Conservation (phyloP, 176 grass and related monocot genomes). For the Triticum monococcum region DNA sequence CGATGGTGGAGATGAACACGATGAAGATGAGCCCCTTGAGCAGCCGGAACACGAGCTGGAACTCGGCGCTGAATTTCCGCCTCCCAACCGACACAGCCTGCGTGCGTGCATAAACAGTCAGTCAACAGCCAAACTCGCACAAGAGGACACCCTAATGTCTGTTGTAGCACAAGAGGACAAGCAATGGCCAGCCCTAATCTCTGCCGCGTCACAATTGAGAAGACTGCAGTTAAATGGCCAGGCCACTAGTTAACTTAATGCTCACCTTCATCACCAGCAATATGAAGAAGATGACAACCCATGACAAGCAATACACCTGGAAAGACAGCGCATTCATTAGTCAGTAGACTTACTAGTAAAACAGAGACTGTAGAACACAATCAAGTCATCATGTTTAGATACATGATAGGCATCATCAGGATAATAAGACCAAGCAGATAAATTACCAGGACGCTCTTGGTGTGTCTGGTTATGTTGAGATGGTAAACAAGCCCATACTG, state of each 20-base stretch:
- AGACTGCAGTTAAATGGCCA: neutral
- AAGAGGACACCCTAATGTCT: neutral
- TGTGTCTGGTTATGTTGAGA: slow-evolving; percentile 77
- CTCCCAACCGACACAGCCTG: slow-evolving; percentile 73
- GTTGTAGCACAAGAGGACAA: neutral
- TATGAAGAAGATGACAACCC: slow-evolving; percentile 88
- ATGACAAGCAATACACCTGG: slow-evolving; percentile 94
- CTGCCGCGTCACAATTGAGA: no score
- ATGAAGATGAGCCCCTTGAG: slow-evolving; percentile 92
- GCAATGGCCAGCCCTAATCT: neutral
- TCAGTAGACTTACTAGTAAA: neutral
- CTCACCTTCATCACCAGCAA: slow-evolving; percentile 85
- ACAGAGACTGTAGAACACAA: no score
- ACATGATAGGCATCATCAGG: no score
- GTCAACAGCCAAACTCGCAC: neutral
- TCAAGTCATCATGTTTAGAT: no score
- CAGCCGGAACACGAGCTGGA: slow-evolving; percentile 90
- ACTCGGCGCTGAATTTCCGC: slow-evolving; percentile 72
- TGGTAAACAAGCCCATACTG: slow-evolving; percentile 98
- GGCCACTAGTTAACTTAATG: neutral
- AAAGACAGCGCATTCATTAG: neutral
- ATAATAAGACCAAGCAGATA: neutral
- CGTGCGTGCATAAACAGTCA: neutral
- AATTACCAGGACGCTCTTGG: slow-evolving; percentile 71
- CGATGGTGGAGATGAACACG: slow-evolving; percentile 67